Percentiles rank a stretch among this genome's conserved stretches.
These are phyloP conservation scores for Cercospora sp. DNA, from an alignment of 2,329 filamentous ascomycete species.

Conservation along the genomic window DNA sequence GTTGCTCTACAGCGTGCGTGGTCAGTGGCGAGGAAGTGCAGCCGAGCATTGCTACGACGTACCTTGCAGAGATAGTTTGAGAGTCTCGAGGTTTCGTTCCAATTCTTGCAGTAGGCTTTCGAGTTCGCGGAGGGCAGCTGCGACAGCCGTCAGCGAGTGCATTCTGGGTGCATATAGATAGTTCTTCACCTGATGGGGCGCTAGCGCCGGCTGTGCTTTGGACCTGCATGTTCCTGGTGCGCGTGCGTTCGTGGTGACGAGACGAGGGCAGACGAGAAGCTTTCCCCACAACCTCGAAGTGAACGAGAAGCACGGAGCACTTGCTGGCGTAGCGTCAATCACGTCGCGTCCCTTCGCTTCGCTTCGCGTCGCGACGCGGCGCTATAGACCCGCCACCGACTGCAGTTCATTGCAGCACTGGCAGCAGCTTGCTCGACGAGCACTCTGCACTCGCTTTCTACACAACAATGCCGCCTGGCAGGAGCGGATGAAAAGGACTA, in stretches of 20 bases:
- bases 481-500: constrained; percentile 15
- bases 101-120: constrained; percentile 34
- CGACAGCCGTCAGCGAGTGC: neutral
- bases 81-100: constrained; percentile 32
- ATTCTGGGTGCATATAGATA: neutral
- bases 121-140: constrained; percentile 29
- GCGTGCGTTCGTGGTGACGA: neutral
- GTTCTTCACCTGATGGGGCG: constrained; percentile 12
- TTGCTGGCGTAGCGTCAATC: neutral
- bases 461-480: neutral
- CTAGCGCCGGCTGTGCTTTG: constrained; percentile 14
- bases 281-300: neutral
- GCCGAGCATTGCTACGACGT: neutral
- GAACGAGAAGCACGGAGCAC: neutral
- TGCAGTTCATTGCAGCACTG: neutral
- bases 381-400: neutral
- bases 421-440: neutral
- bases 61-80: constrained; percentile 35
- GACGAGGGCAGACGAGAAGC: neutral
- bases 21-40: neutral
- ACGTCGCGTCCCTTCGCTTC: neutral
- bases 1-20: constrained; percentile 55
- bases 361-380: neutral
- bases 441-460: neutral
- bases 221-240: constrained; percentile 6